Conservation (phyloP, 2,329 filamentous ascomycete genomes). For the Ophiostoma sp. region DNA sequence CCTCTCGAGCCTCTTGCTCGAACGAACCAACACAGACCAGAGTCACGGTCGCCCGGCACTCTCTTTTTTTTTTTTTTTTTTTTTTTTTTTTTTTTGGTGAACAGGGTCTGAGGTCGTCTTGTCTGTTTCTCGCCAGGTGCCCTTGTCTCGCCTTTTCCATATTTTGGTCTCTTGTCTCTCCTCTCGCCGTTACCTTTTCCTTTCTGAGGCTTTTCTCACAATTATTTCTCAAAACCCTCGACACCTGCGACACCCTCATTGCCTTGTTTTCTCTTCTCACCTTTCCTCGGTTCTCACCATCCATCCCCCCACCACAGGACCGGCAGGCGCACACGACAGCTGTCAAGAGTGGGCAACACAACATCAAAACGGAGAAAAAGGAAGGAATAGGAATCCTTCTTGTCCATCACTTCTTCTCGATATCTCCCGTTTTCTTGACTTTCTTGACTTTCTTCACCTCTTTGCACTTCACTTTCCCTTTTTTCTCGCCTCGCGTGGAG, state of each 20-base stretch:
- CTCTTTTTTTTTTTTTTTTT: neutral
- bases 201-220: no score
- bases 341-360: constrained; percentile 1
- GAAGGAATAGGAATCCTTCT: neutral
- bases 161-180: neutral
- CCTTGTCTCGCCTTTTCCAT: neutral
- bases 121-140: neutral
- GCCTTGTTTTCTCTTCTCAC: neutral
- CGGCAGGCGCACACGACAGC: constrained; percentile 9
- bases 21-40: neutral
- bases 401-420: neutral
- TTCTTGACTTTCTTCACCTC: neutral
- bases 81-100: neutral
- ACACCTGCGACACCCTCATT: no score
- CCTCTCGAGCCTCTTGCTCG: neutral
- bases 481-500: constrained; percentile 20
- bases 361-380: no score
- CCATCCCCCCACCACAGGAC: neutral
- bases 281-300: neutral
- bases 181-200: neutral
- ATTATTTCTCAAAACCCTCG: no score
- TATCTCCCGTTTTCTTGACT: neutral
- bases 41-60: neutral
- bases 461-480: neutral
- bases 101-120: neutral